phyloP scores from a whole-genome alignment of 306 rosid genomes.

The Cucumis cinereus region DNA sequence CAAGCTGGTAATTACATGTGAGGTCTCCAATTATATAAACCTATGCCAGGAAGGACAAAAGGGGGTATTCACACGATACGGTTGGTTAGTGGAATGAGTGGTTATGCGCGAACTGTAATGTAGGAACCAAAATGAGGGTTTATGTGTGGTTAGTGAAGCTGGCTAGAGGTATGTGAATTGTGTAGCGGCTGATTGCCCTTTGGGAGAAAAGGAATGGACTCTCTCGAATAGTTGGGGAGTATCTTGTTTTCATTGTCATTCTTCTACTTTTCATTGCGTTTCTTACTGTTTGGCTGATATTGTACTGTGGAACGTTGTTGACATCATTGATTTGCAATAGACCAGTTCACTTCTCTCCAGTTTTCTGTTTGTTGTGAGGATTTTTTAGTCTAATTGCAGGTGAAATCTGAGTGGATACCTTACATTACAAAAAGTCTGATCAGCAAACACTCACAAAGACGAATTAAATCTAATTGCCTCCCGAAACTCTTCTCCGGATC shows the following conservation, averaged over 20 bases:
- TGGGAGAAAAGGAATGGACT: background rate
- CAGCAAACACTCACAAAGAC: too few relatives aligned
- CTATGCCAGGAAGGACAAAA: background rate
- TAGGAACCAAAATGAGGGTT: background rate
- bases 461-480: too few relatives aligned
- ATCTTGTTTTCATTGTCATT: too few relatives aligned
- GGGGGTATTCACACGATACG: background rate
- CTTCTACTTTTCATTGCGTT: background rate
- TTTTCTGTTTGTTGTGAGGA: background rate
- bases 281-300: background rate
- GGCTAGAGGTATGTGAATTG: background rate
- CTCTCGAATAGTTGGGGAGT: background rate
- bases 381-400: too few relatives aligned
- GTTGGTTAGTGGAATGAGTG: background rate
- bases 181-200: background rate
- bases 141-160: background rate
- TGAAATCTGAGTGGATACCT: too few relatives aligned
- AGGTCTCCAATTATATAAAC: background rate
- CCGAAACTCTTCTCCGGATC: too few relatives aligned
- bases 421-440: too few relatives aligned
- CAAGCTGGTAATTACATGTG: background rate
- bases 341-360: background rate
- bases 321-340: background rate
- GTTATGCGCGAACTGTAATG: background rate
- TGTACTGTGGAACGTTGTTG: background rate